Percentiles rank a stretch among this genome's conserved stretches.
These are phyloP conservation scores for Torulaspora delbrueckii DNA, from an alignment of 805 yeast species.

Conservation along the genomic window DNA sequence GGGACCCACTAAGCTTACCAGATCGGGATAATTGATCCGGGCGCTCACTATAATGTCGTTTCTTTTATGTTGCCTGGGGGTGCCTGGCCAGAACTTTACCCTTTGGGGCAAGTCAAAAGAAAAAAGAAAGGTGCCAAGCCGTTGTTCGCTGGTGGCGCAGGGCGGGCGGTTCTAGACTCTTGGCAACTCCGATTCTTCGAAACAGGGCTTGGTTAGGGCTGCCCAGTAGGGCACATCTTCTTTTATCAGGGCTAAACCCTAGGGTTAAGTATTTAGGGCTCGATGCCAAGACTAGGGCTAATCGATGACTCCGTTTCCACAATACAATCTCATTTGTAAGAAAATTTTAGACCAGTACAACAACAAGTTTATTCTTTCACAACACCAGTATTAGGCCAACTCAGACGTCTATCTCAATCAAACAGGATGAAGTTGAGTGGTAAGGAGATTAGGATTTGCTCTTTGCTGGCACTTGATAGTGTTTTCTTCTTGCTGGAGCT, in stretches of 20 bases:
- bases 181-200: not conserved
- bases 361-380: too few species aligned
- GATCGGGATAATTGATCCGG: not conserved
- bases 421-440: conserved; percentile 24
- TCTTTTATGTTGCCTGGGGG: not conserved
- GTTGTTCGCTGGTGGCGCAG: not conserved
- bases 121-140: not conserved
- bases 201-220: not conserved
- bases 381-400: too few species aligned
- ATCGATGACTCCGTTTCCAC: too few species aligned
- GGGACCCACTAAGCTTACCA: not conserved
- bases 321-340: too few species aligned
- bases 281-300: too few species aligned
- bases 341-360: too few species aligned
- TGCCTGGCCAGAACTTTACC: too few species aligned
- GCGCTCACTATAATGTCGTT: not conserved
- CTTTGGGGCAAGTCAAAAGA: not conserved
- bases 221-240: too few species aligned
- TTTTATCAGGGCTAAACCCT: too few species aligned
- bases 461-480: conserved; percentile 72
- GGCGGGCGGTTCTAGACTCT: not conserved
- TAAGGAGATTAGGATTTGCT: conserved; percentile 66
- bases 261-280: too few species aligned
- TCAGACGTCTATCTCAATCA: too few species aligned
- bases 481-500: conserved; percentile 81